Percentiles rank a stretch among this genome's conserved stretches.
Evolutionary conservation across 352 stramenopile genomes (phyloP).

Genomic region (Pythium diclinum): DNA sequence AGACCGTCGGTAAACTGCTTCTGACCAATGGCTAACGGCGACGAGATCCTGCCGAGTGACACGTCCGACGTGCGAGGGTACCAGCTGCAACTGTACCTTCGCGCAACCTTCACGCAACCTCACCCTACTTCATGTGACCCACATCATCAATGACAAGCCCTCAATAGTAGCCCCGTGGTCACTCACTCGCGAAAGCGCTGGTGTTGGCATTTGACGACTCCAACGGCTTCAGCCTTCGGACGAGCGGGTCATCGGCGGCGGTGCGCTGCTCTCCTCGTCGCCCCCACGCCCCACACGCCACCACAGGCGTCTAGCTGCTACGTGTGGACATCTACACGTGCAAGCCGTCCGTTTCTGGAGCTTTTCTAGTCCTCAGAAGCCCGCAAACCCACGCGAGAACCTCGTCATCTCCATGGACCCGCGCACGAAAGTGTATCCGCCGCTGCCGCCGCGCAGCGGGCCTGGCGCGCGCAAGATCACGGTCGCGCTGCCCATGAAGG

Average conservation of each 20-base stretch:
- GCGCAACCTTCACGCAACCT: conserved; percentile 4
- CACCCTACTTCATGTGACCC: conserved; percentile 10
- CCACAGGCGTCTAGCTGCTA: background rate
- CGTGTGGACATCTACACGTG: background rate
- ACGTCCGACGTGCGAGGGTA: conserved; percentile 1
- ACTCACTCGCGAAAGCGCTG: background rate
- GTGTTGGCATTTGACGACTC: background rate
- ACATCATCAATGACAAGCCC: background rate
- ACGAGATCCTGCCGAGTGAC: conserved; percentile 11
- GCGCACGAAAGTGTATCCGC: conserved; percentile 61
- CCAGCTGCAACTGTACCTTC: background rate
- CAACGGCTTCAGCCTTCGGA: background rate
- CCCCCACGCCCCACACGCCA: background rate
- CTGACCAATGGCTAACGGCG: conserved; percentile 1
- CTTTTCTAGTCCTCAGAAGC: background rate
- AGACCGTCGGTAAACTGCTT: conserved; percentile 3
- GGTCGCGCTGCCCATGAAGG: conserved; percentile 47
- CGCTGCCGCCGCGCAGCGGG: conserved; percentile 35
- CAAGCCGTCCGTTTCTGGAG: background rate
- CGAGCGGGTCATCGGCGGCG: conserved; percentile 5
- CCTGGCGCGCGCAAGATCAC: conserved; percentile 32
- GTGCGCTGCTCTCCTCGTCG: conserved; percentile 1
- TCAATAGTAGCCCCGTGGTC: conserved; percentile 1
- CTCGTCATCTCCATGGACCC: conserved; percentile 29
- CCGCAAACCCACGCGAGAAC: background rate